Evolutionary conservation across 371 early-diverging fungal genomes (phyloP).

Genomic region (Syncephalis plumigaleata): DNA sequence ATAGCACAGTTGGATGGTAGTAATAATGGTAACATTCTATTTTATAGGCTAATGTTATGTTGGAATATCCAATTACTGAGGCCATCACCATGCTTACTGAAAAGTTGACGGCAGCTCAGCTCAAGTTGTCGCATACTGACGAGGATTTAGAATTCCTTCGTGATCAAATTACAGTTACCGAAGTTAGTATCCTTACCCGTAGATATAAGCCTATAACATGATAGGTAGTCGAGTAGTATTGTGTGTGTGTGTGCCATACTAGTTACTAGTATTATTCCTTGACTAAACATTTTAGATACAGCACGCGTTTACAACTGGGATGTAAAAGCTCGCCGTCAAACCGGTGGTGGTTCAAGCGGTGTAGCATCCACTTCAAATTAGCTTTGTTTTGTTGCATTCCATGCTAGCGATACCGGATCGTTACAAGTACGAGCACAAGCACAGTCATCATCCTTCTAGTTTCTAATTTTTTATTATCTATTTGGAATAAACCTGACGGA

Average conservation of each 20-base stretch:
- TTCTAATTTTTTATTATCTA: no score
- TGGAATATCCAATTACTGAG: conserved; percentile 84
- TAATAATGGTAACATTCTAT: no score
- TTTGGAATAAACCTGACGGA: no score
- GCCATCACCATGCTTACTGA: conserved; percentile 59
- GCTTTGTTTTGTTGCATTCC: no score
- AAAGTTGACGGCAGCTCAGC: conserved; percentile 61
- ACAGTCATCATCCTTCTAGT: no score
- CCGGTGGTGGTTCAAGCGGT: no score
- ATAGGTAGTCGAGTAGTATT: neutral
- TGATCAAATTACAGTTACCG: conserved; percentile 95
- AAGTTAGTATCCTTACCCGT: conserved; percentile 61
- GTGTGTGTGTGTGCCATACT: neutral
- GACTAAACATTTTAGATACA: conserved; percentile 32
- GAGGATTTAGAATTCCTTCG: conserved; percentile 90
- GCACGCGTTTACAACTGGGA: conserved; percentile 96
- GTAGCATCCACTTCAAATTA: no score
- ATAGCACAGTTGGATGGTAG: neutral
- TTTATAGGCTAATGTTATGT: conserved; percentile 85
- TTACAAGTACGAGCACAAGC: no score
- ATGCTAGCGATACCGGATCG: no score
- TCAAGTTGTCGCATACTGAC: conserved; percentile 42
- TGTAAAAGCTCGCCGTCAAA: conserved; percentile 43
- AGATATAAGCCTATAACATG: no score
- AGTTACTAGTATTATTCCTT: conserved; percentile 4